Percentiles rank a stretch among this genome's conserved stretches.
Conservation (phyloP, 129 eudicot species). For the Cynara cardunculus region DNA sequence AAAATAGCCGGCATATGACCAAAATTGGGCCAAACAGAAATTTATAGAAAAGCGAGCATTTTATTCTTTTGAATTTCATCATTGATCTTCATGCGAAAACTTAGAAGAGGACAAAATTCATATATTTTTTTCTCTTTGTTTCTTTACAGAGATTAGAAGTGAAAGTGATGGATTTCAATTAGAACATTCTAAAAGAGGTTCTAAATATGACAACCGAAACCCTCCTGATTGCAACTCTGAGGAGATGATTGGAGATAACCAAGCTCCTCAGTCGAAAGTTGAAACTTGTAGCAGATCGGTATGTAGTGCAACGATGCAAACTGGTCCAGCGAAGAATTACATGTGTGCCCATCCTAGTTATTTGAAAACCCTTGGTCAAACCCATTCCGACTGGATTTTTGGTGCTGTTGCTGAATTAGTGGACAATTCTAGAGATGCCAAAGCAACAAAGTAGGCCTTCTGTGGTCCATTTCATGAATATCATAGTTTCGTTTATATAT, state of each 20-base stretch:
- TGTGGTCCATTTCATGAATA: neutral
- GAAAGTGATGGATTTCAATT: neutral
- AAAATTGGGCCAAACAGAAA: too few relatives aligned
- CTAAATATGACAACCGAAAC: conserved; percentile 8
- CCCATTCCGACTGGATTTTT: conserved; percentile 78
- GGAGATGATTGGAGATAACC: conserved; percentile 5
- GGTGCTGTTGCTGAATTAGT: conserved; percentile 83
- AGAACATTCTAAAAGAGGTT: neutral
- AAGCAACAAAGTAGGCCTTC: conserved; percentile 49
- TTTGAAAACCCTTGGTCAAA: conserved; percentile 63
- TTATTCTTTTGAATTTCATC: neutral
- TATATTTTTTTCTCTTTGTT: neutral
- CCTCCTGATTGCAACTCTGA: conserved; percentile 13
- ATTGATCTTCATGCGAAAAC: neutral
- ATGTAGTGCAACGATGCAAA: neutral
- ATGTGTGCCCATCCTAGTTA: conserved; percentile 55
- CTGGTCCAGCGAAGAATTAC: conserved; percentile 27
- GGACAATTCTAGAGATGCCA: conserved; percentile 77
- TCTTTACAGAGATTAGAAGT: conserved; percentile 19
- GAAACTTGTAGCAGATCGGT: conserved; percentile 18
- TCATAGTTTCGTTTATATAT: neutral
- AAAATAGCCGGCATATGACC: neutral
- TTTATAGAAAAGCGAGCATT: neutral
- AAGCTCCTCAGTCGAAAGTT: conserved; percentile 13
- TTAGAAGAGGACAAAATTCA: neutral